Evolutionary conservation across 1,284 basidiomycete species (phyloP).

Genomic region (Pseudozyma sp.): DNA sequence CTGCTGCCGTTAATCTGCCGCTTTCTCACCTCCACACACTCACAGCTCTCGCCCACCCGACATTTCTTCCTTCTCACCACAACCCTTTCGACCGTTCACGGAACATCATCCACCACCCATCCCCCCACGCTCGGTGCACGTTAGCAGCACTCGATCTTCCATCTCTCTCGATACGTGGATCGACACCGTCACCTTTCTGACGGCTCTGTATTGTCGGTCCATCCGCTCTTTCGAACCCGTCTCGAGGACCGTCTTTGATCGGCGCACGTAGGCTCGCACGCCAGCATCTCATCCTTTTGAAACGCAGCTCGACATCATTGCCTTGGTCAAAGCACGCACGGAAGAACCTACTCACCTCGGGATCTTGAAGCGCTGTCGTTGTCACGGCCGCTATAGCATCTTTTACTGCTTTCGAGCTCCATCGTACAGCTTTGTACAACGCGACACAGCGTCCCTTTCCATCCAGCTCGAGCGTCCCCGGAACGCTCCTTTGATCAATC

Average conservation of each 20-base stretch:
- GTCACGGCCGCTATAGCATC: no score
- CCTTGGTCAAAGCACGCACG: no score
- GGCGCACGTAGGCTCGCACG: neutral
- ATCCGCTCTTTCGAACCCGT: neutral
- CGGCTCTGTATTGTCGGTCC: slow-evolving; percentile 4
- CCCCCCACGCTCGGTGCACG: neutral
- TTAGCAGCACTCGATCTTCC: neutral
- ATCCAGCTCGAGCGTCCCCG: no score
- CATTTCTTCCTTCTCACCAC: slow-evolving; percentile 43
- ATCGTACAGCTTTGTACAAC: no score
- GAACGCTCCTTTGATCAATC: no score
- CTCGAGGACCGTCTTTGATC: neutral
- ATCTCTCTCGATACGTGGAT: slow-evolving; percentile 1
- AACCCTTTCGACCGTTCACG: slow-evolving; percentile 1
- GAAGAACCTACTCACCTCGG: no score
- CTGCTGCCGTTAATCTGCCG: slow-evolving; percentile 1
- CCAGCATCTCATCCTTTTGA: no score
- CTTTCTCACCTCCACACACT: slow-evolving; percentile 38
- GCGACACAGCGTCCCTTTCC: no score
- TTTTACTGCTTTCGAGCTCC: no score
- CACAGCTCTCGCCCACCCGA: slow-evolving; percentile 1
- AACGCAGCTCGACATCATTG: no score
- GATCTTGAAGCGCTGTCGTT: no score
- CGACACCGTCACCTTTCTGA: slow-evolving; percentile 3
- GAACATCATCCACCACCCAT: slow-evolving; percentile 7